Conservation (phyloP, 371 early-diverging fungal genomes). For the Chytridium lagenaria region DNA sequence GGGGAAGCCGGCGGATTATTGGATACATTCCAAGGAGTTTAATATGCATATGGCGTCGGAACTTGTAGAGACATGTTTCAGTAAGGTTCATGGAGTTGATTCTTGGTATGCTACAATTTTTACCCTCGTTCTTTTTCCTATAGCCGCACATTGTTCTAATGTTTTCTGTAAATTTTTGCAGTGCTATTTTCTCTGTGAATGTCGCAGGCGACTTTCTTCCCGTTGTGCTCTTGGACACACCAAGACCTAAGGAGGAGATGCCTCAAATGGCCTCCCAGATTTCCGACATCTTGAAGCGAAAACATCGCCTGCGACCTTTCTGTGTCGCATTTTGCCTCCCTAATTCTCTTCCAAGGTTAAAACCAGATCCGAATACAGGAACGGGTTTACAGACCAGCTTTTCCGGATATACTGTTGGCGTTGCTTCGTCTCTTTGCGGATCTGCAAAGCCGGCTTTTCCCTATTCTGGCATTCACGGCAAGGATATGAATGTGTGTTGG, state of each 20-base stretch:
- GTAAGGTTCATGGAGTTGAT: slow-evolving; percentile 56
- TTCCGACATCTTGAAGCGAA: slow-evolving; percentile 54
- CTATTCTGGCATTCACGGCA: not conserved
- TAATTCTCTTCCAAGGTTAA: slow-evolving; percentile 68
- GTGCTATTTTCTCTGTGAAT: slow-evolving; percentile 68
- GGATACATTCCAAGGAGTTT: slow-evolving; percentile 28
- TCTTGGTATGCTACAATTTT: slow-evolving; percentile 58
- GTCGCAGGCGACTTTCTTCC: slow-evolving; percentile 74
- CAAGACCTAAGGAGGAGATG: slow-evolving; percentile 56
- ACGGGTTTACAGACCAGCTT: slow-evolving; percentile 38
- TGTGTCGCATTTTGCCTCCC: slow-evolving; percentile 62
- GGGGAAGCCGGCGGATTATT: not conserved
- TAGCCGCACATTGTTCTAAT: not conserved
- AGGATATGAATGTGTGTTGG: not conserved
- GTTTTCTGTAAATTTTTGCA: slow-evolving; percentile 22
- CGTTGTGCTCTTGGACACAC: slow-evolving; percentile 71
- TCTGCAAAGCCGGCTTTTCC: not conserved
- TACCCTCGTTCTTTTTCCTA: not conserved
- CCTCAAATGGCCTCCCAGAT: slow-evolving; percentile 60
- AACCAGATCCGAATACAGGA: slow-evolving; percentile 21
- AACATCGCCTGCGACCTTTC: slow-evolving; percentile 71
- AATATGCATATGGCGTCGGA: slow-evolving; percentile 62
- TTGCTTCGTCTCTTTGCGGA: slow-evolving; percentile 13
- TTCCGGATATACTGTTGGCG: slow-evolving; percentile 27
- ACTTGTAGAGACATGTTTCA: slow-evolving; percentile 60